Percentiles rank a stretch among this genome's conserved stretches.
Conservation (phyloP, 129 eudicot genomes). For the Glebionis coronaria region DNA sequence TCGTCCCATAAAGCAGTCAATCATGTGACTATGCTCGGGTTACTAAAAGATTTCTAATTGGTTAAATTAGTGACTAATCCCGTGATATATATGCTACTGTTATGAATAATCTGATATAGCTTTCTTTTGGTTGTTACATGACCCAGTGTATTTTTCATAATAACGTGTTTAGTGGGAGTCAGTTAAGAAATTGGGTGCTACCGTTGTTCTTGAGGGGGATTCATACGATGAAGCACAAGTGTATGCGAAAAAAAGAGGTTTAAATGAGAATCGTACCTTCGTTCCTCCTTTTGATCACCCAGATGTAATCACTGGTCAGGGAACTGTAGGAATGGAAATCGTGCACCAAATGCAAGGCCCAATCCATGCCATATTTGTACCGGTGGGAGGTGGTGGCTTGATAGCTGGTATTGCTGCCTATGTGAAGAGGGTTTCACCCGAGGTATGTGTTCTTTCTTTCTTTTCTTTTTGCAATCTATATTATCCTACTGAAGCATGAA, state of each 20-base stretch:
- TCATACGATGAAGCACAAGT: conserved; percentile 85
- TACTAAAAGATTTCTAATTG: no score
- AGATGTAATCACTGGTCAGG: conserved; percentile 79
- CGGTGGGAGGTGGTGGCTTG: conserved; percentile 97
- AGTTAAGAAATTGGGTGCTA: conserved; percentile 74
- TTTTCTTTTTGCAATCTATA: background rate
- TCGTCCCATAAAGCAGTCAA: no score
- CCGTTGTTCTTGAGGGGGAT: conserved; percentile 81
- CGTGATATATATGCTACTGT: no score
- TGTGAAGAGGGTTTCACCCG: conserved; percentile 77
- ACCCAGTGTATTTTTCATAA: background rate
- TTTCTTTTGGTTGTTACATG: conserved; percentile 13
- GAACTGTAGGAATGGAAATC: conserved; percentile 91
- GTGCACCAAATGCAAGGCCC: conserved; percentile 69
- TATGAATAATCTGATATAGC: background rate
- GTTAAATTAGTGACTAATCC: no score
- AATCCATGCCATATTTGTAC: conserved; percentile 88
- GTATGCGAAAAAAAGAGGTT: conserved; percentile 60
- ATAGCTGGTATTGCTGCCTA: conserved; percentile 96
- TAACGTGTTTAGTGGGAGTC: conserved; percentile 61
- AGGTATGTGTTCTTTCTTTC: conserved; percentile 28
- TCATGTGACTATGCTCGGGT: no score
- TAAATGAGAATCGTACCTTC: conserved; percentile 60
- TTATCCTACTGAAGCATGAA: background rate
- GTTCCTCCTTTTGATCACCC: conserved; percentile 92